Evolutionary conservation across 2,329 filamentous ascomycete genomes (phyloP).

Genomic region (Paracamarosporium sp.): DNA sequence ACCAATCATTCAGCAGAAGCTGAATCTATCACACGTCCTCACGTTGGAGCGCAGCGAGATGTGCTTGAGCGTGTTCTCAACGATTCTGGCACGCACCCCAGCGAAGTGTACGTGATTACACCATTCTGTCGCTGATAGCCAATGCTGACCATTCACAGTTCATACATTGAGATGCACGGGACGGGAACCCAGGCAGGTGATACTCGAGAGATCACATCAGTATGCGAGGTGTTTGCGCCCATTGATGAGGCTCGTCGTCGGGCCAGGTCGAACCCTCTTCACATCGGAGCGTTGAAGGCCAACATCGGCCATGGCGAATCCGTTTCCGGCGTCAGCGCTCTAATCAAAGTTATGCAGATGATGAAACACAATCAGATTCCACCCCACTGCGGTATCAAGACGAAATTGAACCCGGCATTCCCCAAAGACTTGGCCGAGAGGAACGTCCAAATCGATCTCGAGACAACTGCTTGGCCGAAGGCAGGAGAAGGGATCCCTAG

Average conservation of each 20-base stretch:
- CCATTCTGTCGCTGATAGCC: no score
- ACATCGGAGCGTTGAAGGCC: constrained; percentile 39
- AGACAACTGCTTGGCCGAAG: constrained; percentile 51
- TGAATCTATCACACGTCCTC: constrained; percentile 37
- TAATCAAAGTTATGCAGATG: constrained; percentile 45
- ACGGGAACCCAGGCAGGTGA: constrained; percentile 42
- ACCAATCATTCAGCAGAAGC: constrained; percentile 44
- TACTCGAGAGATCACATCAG: constrained; percentile 22
- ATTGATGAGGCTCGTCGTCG: neutral
- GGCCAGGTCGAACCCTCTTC: constrained; percentile 16
- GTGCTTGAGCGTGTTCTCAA: constrained; percentile 28
- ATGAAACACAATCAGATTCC: constrained; percentile 45
- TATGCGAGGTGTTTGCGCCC: constrained; percentile 20
- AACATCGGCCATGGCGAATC: constrained; percentile 46
- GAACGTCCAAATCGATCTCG: constrained; percentile 40
- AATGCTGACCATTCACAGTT: constrained; percentile 14
- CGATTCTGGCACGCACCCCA: constrained; percentile 45
- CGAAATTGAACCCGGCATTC: constrained; percentile 48
- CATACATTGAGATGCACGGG: constrained; percentile 41
- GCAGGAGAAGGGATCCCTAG: constrained; percentile 19
- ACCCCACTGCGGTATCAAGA: constrained; percentile 60
- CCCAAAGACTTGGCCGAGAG: constrained; percentile 56
- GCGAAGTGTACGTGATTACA: constrained; percentile 8
- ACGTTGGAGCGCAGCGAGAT: constrained; percentile 23
- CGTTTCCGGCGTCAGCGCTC: constrained; percentile 34